Base-by-base conservation (phyloP, 208 protist species). In the Trypanosoma grayi region DNA sequence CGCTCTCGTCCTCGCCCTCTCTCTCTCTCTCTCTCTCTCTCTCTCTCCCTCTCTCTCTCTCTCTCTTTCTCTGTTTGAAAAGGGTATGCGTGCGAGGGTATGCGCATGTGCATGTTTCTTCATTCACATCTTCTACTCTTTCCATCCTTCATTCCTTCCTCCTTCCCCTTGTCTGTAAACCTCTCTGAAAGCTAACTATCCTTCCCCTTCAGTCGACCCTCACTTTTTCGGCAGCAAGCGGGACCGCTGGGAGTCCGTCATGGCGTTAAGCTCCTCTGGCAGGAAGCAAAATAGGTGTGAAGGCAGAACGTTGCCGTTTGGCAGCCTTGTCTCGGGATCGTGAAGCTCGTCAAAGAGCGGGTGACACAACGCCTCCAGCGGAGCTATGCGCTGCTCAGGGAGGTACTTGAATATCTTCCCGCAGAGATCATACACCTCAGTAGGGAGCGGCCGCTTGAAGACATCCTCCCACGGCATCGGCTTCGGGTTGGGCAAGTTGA, bases 271-370 rank as follows among this genome's bases (percentile, higher is more conserved):
- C 67, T 94, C 88, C 11, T 60, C 61, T 3, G 73, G 77, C 0
- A 89, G 44, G 60, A 94, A 94, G 20, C 46, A 27, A 56, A 81
- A 92, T n/a, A 94, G 70, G 60, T 85, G 58, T 6, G 72, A 20
- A 1, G 88, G 88, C n/a, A 92, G 72, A 24, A 63, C 46, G 47
- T 76, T 82, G 47, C 80, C 78, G 41, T 86, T 81, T 14, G 85
- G 84, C 40, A 97, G 73, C 74, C 81, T 94, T 18, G 66, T 64
- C 14, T 60, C 20, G 8, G 90, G 57, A 18, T 94, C 74, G 60
- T 93, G 84, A 7, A 99, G 82, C 60, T 99, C 98, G 70, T 99
- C 98, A 78, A 99, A 99, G 77, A 99, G 98, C 4, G 94, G 92
- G 70, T 99, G 97, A 53, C 95, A 94, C 24, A 94, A 81, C 22